Percentiles rank a stretch among this genome's conserved stretches.
These are phyloP conservation scores for Scutellaria galericulata DNA, from an alignment of 257 asterid species.

Conservation along the genomic window DNA sequence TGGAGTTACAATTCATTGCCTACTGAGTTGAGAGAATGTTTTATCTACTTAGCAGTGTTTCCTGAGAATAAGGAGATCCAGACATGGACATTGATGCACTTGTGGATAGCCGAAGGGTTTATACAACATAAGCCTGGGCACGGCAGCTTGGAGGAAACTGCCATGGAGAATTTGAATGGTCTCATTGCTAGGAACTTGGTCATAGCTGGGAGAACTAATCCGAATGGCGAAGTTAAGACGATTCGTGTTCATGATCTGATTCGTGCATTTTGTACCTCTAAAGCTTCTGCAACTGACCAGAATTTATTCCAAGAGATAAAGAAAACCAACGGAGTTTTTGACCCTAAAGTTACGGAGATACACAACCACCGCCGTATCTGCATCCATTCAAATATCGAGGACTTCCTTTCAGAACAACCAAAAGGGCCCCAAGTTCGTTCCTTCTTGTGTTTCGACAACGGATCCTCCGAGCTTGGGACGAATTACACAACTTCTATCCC, in stretches of 20 bases:
- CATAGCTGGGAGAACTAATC: conserved; percentile 39
- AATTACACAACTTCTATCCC: conserved; percentile 32
- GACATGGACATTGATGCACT: conserved; percentile 36
- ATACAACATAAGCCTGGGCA: conserved; percentile 7
- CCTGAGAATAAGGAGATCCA: conserved; percentile 45
- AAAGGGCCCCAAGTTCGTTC: conserved; percentile 47
- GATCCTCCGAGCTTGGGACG: not conserved
- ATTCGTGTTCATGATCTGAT: conserved; percentile 55
- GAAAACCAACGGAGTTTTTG: conserved; percentile 21
- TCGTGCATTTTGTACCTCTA: conserved; percentile 46
- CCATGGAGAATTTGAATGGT: conserved; percentile 43
- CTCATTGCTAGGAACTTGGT: conserved; percentile 53
- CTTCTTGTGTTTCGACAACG: conserved; percentile 39
- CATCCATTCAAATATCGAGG: conserved; percentile 38
- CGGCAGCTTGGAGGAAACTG: conserved; percentile 46
- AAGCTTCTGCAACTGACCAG: conserved; percentile 23
- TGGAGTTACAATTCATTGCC: conserved; percentile 56
- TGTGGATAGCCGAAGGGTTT: conserved; percentile 68
- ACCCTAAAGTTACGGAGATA: conserved; percentile 28
- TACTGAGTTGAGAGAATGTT: conserved; percentile 47
- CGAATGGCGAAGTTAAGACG: conserved; percentile 47
- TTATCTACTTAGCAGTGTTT: conserved; percentile 55
- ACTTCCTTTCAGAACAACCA: conserved; percentile 33
- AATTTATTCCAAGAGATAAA: conserved; percentile 48
- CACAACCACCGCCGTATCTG: conserved; percentile 47